Evolutionary conservation across 2,329 filamentous ascomycete genomes (phyloP), one percentile per base, ranked within the genome.

Genomic region (Epichloe amarillans): DNA sequence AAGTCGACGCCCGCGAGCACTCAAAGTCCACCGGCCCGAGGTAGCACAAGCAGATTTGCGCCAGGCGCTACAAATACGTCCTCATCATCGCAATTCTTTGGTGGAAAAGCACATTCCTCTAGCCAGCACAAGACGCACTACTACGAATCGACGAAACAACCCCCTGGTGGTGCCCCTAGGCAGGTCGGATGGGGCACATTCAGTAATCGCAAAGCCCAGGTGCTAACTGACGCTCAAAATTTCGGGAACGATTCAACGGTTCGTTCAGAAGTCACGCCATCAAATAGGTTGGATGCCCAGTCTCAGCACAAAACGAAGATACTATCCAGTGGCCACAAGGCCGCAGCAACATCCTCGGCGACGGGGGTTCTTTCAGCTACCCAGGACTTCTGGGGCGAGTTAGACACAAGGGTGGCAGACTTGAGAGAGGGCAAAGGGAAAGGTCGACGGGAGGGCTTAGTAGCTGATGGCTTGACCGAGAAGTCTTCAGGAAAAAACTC

Each of bases 361-460:
- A 37, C 33, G 10, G 45, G 47, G 7, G 33, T 19, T 17, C 3
- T 21, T 35, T 17, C 43, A 7, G n/a, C 43, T 3, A 47, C 48
- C 11, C 51, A 57, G 26, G 56, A 60, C 35, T 62, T 62, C 35
- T 62, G 59, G 60, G 56, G 49, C 6, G 60, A 60, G 45, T 51
- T 62, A 7, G 57, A 61, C 43, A 54, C 53, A 17, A 54, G 58
- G 39, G 55, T 58, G 3, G 46, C 52, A 2, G 42, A 42, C 30
- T 47, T 60, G 21, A 56, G 26, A 17, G 44, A 56, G 38, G 51
- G 45, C 5, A 53, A 41, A 38, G n/a, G 23, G 5, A 54, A 53
- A 19, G 39, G 37, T 8, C 10, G 30, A 46, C 49, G 10, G 19
- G 39, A 49, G 30, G 30, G 5, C 10, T 2, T 14, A 6, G 26